Base-by-base conservation (phyloP, 116 monocot species). In the Trichopus zeylanicus region DNA sequence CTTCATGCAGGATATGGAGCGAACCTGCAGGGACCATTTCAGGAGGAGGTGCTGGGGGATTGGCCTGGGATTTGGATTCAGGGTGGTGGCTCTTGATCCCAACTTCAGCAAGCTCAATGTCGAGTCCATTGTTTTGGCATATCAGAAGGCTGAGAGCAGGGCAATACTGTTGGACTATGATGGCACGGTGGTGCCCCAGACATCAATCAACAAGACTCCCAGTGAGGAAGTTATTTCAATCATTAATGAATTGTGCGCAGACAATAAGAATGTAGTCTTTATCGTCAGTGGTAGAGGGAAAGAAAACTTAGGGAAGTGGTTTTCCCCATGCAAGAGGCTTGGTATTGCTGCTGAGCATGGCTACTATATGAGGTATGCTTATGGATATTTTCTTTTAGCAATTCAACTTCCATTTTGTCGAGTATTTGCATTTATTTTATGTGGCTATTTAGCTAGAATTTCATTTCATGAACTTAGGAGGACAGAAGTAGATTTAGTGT, bases 261-360 rank as follows among this genome's bases (percentile, higher is more conserved):
- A 83, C 68, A 62, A 69, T 7, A 74, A 57, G 25, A 83, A 83
- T 62, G 71, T 61, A 3, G 75, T 83, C 10, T 83, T 78, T 52
- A 53, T 83, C 18, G 83, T 83, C 15, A 83, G 83, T 57, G 84
- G 79, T 9, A 64, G 84, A 26, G 70, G 62, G 24, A 72, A 69
- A 55, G 48, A 55, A 3, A 72, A 13, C 23, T 72, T 84, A 24
- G 62, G 66, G 24, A 63, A 61, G 19, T 79, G 75, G 84, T 76
- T 79, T 55, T 64, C 61, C 8, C 60, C 72, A 6, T 79, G 79
- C 47, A 64, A 75, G 25, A 70, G 65, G 61, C 72, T 83, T 57
- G 83, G 83, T 13, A 78, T 83, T 62, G 83, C 78, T 2, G 83
- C 83, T 2, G 83, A 83, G 64, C 83, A 83, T 67, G 83, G 83